Conservation (phyloP, 2,329 filamentous ascomycete genomes). For the Chaetomium sp. region DNA sequence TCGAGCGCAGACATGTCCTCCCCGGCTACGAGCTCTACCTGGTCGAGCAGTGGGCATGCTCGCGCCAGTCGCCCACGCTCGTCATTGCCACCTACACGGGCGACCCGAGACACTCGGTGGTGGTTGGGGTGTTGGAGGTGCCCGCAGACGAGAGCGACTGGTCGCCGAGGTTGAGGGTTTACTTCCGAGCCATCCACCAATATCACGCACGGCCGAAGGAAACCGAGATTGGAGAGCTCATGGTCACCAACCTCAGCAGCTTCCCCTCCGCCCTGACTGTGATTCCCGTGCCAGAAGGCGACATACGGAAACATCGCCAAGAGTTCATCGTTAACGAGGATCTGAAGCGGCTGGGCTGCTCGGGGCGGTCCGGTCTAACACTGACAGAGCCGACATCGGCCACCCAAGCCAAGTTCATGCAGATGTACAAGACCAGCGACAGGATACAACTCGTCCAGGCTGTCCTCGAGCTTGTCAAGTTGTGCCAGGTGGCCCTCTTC, state of each 20-base stretch:
- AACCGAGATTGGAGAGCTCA: slow-evolving; percentile 78
- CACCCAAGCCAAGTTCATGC: slow-evolving; percentile 87
- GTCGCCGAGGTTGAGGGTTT: slow-evolving; percentile 77
- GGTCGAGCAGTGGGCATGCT: slow-evolving; percentile 97
- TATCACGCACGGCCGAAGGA: slow-evolving; percentile 83
- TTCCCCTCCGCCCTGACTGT: slow-evolving; percentile 92
- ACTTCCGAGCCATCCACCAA: slow-evolving; percentile 83
- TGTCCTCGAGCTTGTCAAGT: slow-evolving; percentile 84
- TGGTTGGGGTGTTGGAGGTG: slow-evolving; percentile 78
- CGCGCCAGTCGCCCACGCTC: slow-evolving; percentile 83
- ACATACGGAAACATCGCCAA: slow-evolving; percentile 76
- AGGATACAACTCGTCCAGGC: slow-evolving; percentile 75
- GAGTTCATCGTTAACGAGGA: slow-evolving; percentile 94
- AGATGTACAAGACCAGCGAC: slow-evolving; percentile 85
- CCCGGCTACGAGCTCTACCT: slow-evolving; percentile 90
- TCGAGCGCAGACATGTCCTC: slow-evolving; percentile 71
- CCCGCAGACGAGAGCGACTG: slow-evolving; percentile 78
- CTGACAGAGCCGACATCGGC: slow-evolving; percentile 76
- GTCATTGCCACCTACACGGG: slow-evolving; percentile 93
- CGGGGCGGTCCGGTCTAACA: slow-evolving; percentile 83
- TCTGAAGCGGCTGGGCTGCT: slow-evolving; percentile 88
- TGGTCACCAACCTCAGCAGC: slow-evolving; percentile 90
- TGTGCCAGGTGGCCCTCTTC: slow-evolving; percentile 86
- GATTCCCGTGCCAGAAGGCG: slow-evolving; percentile 85
- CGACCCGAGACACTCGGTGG: slow-evolving; percentile 74